These are phyloP conservation scores for Wallacemonas sp. DNA, from an alignment of 208 protist species.

Conservation along the genomic window DNA sequence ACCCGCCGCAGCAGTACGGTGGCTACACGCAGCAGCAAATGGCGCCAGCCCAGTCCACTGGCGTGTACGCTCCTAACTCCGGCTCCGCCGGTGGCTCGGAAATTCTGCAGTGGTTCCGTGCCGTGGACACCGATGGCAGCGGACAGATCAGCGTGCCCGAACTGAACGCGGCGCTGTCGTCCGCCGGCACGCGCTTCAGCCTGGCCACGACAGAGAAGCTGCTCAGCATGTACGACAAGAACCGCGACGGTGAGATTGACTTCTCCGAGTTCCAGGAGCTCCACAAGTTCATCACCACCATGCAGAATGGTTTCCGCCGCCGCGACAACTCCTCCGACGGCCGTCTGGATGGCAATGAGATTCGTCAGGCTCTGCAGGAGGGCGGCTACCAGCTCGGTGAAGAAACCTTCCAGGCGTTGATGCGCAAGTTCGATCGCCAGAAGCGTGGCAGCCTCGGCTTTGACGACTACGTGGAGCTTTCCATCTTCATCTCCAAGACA, in stretches of 20 bases:
- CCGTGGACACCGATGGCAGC: conserved; percentile 67
- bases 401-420: conserved; percentile 77
- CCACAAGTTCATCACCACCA: conserved; percentile 70
- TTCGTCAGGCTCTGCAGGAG: conserved; percentile 53
- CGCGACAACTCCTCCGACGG: conserved; percentile 56
- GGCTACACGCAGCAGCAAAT: conserved; percentile 19
- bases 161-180: conserved; percentile 70
- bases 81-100: conserved; percentile 30
- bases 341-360: conserved; percentile 64
- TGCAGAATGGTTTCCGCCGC: conserved; percentile 64
- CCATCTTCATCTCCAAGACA: conserved; percentile 76
- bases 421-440: conserved; percentile 85
- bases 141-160: conserved; percentile 73
- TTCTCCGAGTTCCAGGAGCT: conserved; percentile 79
- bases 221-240: conserved; percentile 80
- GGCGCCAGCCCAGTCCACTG: neutral
- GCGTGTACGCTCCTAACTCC: conserved; percentile 11
- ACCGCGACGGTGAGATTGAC: conserved; percentile 55
- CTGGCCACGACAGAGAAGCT: conserved; percentile 74
- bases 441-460: conserved; percentile 70
- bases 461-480: conserved; percentile 90
- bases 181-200: conserved; percentile 60
- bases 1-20: conserved; percentile 28
- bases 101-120: conserved; percentile 72
- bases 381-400: conserved; percentile 61